Conservation (phyloP, 768 basidiomycete species). For the Cubamyces sp. region DNA sequence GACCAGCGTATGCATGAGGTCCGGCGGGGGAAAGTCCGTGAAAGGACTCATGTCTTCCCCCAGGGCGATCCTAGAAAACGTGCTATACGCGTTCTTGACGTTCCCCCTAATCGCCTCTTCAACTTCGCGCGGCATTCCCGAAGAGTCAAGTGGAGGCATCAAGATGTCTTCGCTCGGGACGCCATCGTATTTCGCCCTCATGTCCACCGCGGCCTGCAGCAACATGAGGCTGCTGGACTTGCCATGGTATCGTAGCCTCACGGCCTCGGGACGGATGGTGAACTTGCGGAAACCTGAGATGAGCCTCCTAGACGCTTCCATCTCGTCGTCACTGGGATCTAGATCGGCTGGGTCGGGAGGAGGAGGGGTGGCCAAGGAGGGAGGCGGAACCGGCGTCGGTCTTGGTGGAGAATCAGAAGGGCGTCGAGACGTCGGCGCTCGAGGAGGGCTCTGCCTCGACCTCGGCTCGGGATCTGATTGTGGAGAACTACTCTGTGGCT, state of each 20-base stretch:
- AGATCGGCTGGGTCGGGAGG: conserved; percentile 12
- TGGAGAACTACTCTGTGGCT: background rate
- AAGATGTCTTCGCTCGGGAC: background rate
- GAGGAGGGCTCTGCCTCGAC: background rate
- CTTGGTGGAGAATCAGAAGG: background rate
- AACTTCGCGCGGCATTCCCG: no score
- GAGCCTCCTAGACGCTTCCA: conserved; percentile 13
- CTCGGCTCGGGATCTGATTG: conserved; percentile 2
- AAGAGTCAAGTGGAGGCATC: background rate
- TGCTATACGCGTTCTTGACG: background rate
- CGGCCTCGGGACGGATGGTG: background rate
- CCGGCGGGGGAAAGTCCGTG: conserved; percentile 22
- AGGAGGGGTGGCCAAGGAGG: background rate
- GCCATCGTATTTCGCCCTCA: conserved; percentile 16
- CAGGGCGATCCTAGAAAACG: background rate
- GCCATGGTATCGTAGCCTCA: conserved; percentile 24
- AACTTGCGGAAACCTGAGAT: conserved; percentile 8
- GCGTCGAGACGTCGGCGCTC: background rate
- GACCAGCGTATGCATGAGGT: conserved; percentile 37
- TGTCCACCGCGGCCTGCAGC: conserved; percentile 20
- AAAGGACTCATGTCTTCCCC: conserved; percentile 1
- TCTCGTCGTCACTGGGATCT: conserved; percentile 30
- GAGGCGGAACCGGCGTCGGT: background rate
- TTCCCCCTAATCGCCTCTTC: conserved; percentile 5
- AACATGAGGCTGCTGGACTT: conserved; percentile 31